These are phyloP conservation scores for Lachnellula arida DNA, from an alignment of 2,329 filamentous ascomycete genomes.

Conservation along the genomic window DNA sequence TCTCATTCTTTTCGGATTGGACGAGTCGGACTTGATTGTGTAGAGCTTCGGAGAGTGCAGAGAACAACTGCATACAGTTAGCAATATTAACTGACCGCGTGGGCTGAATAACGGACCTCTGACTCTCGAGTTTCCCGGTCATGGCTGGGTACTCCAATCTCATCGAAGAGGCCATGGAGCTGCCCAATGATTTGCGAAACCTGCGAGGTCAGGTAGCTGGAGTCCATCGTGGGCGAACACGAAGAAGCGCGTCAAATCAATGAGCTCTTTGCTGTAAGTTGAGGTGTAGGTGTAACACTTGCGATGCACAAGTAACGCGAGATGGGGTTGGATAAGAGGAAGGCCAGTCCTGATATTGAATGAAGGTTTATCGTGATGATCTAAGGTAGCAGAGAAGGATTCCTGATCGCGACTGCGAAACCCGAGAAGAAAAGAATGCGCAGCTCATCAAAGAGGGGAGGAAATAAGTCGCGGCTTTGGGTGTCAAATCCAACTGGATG, in stretches of 20 bases:
- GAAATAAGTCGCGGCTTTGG: conserved; percentile 10
- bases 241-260: conserved; percentile 9
- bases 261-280: conserved; percentile 1
- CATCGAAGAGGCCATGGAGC: conserved; percentile 91
- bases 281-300: neutral
- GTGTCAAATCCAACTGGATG: neutral
- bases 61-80: conserved; percentile 64
- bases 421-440: conserved; percentile 11
- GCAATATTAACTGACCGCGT: conserved; percentile 21
- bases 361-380: conserved; percentile 3
- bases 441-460: conserved; percentile 23
- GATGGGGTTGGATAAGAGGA: neutral
- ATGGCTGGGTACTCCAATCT: conserved; percentile 92
- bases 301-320: neutral
- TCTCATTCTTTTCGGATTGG: conserved; percentile 79
- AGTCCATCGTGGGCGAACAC: conserved; percentile 60
- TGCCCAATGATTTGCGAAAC: conserved; percentile 91
- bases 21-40: conserved; percentile 85
- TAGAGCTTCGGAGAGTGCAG: conserved; percentile 84
- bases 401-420: conserved; percentile 27
- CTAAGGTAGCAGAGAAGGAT: conserved; percentile 16
- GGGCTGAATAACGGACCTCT: conserved; percentile 57
- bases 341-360: conserved; percentile 1
- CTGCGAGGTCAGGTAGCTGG: conserved; percentile 89
- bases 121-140: conserved; percentile 86